These are phyloP conservation scores for Populus hybrid DNA, from an alignment of 441 rosid species.

Conservation along the genomic window DNA sequence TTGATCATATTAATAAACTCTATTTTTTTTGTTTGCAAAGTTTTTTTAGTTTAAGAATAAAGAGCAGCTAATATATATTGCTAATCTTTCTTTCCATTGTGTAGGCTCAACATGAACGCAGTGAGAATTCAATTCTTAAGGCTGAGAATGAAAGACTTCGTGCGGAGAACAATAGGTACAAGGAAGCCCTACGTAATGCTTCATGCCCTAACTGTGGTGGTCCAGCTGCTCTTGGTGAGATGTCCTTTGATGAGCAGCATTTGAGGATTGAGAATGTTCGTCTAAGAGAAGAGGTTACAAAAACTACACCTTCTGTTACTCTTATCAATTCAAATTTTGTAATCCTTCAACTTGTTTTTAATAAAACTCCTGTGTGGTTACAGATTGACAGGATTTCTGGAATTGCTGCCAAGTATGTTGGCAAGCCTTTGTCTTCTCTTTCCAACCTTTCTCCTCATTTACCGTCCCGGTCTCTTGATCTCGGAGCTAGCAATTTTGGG, in stretches of 20 bases:
- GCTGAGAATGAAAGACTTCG: constrained; percentile 81
- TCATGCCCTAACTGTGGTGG: constrained; percentile 97
- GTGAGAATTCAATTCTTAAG: constrained; percentile 68
- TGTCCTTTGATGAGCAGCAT: constrained; percentile 98
- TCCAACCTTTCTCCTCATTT: constrained; percentile 48
- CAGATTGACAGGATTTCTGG: constrained; percentile 94
- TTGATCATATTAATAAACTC: neutral
- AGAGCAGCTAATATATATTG: neutral
- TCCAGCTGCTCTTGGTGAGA: constrained; percentile 87
- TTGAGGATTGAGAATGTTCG: constrained; percentile 87
- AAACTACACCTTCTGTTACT: neutral
- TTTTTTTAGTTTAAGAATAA: neutral
- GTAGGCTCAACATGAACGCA: constrained; percentile 88
- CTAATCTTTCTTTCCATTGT: neutral
- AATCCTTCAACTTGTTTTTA: too few species aligned
- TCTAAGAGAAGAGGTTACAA: constrained; percentile 78
- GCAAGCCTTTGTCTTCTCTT: constrained; percentile 67
- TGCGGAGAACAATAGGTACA: constrained; percentile 81
- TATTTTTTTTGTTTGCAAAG: neutral
- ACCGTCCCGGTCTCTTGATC: constrained; percentile 66
- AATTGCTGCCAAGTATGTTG: constrained; percentile 86
- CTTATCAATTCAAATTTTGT: neutral
- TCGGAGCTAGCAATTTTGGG: constrained; percentile 58
- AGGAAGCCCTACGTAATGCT: constrained; percentile 77
- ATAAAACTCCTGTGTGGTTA: neutral